phyloP scores from a whole-genome alignment of 2,329 filamentous ascomycete genomes.

The Colletotrichum sp. region DNA sequence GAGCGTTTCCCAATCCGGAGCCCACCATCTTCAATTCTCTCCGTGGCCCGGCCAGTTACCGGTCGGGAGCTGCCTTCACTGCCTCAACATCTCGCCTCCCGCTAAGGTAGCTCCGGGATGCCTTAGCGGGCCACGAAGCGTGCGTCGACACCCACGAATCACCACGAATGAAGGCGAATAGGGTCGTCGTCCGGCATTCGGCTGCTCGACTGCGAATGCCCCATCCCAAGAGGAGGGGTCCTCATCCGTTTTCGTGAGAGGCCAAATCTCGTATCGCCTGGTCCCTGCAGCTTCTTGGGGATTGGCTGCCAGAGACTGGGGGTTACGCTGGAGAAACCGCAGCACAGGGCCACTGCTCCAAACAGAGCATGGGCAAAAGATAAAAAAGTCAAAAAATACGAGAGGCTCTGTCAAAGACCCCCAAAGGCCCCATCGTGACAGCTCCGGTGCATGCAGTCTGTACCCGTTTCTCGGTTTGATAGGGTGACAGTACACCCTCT shows the following conservation, averaged over 20 bases:
- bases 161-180: neutral
- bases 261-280: slow-evolving; percentile 15
- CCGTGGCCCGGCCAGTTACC: neutral
- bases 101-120: neutral
- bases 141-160: neutral
- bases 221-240: neutral
- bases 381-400: slow-evolving; percentile 11
- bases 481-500: slow-evolving; percentile 11
- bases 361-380: neutral
- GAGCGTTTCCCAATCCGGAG: neutral
- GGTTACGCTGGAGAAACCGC: slow-evolving; percentile 2
- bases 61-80: neutral
- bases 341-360: slow-evolving; percentile 1
- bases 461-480: slow-evolving; percentile 2
- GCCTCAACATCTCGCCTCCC: neutral
- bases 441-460: neutral
- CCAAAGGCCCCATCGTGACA: neutral
- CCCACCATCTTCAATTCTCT: neutral
- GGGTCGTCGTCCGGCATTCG: slow-evolving; percentile 11
- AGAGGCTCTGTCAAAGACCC: neutral
- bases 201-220: neutral
- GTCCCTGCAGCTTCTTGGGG: slow-evolving; percentile 9
- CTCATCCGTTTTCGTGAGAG: neutral
- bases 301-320: slow-evolving; percentile 12
- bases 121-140: slow-evolving; percentile 9